phyloP scores from a whole-genome alignment of 768 basidiomycete species.

The Termitomyces sp. region DNA sequence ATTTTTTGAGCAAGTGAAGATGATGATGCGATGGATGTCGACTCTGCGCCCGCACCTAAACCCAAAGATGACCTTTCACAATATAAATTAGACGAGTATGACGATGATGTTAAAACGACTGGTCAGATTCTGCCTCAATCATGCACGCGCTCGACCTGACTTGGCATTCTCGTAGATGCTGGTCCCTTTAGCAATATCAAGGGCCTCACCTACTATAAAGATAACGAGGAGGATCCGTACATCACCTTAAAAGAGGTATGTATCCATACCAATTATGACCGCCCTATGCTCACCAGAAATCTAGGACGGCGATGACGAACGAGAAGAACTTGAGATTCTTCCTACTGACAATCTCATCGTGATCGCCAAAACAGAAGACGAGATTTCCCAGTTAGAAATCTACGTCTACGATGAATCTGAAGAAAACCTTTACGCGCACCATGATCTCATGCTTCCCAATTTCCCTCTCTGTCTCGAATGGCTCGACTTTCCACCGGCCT shows the following conservation, averaged over 20 bases:
- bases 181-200: slow-evolving; percentile 96
- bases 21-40: slow-evolving; percentile 63
- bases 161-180: slow-evolving; percentile 36
- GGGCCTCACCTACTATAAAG: slow-evolving; percentile 86
- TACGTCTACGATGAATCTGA: slow-evolving; percentile 93
- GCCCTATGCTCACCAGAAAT: slow-evolving; percentile 10
- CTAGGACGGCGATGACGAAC: slow-evolving; percentile 74
- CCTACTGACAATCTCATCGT: slow-evolving; percentile 93
- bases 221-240: slow-evolving; percentile 94
- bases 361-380: slow-evolving; percentile 93
- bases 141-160: slow-evolving; percentile 7
- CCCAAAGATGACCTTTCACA: slow-evolving; percentile 61
- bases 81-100: slow-evolving; percentile 92
- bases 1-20: slow-evolving; percentile 32
- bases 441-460: slow-evolving; percentile 96
- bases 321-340: slow-evolving; percentile 84
- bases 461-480: slow-evolving; percentile 99
- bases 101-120: slow-evolving; percentile 59
- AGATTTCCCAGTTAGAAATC: slow-evolving; percentile 92
- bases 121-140: slow-evolving; percentile 25
- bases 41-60: slow-evolving; percentile 33
- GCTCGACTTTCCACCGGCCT: slow-evolving; percentile 89
- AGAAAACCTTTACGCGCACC: slow-evolving; percentile 93
- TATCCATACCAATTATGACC: slow-evolving; percentile 8
- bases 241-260: slow-evolving; percentile 92